Conservation (phyloP, 345 rosid genomes). For the Lenwebbia sp. region DNA sequence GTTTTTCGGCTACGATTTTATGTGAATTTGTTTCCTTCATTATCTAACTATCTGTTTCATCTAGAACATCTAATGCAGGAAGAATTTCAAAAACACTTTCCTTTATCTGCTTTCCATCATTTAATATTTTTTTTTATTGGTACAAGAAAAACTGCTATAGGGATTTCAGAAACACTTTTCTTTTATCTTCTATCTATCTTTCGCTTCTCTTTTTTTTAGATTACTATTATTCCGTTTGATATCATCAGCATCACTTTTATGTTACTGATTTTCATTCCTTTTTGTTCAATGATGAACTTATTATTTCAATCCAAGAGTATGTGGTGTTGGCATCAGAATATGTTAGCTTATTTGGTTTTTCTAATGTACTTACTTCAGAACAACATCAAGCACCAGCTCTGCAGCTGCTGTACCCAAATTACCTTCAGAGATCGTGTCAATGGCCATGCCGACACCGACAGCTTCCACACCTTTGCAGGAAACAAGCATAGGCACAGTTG, state of each 20-base stretch:
- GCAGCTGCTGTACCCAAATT: constrained; percentile 50
- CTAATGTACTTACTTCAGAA: constrained; percentile 20
- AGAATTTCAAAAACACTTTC: neutral
- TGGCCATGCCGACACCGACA: neutral
- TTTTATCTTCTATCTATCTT: neutral
- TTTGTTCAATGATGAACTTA: neutral
- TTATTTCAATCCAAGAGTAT: neutral
- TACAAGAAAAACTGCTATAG: too few relatives aligned
- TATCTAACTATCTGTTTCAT: neutral
- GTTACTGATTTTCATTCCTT: neutral
- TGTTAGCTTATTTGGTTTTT: neutral
- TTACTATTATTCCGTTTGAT: neutral
- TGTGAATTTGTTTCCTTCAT: too few relatives aligned
- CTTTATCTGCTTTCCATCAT: too few relatives aligned
- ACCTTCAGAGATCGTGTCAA: constrained; percentile 63
- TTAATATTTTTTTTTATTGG: too few relatives aligned
- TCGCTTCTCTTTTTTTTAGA: neutral
- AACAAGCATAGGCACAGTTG: neutral
- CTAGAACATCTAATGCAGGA: neutral
- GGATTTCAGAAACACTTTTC: too few relatives aligned
- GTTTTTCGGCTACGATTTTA: too few relatives aligned
- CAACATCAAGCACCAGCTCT: constrained; percentile 36
- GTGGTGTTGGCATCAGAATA: neutral
- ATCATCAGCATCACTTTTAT: neutral
- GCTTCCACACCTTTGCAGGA: neutral